These are phyloP conservation scores for Thymus quinquecostatus DNA, from an alignment of 257 asterid genomes.

Conservation along the genomic window DNA sequence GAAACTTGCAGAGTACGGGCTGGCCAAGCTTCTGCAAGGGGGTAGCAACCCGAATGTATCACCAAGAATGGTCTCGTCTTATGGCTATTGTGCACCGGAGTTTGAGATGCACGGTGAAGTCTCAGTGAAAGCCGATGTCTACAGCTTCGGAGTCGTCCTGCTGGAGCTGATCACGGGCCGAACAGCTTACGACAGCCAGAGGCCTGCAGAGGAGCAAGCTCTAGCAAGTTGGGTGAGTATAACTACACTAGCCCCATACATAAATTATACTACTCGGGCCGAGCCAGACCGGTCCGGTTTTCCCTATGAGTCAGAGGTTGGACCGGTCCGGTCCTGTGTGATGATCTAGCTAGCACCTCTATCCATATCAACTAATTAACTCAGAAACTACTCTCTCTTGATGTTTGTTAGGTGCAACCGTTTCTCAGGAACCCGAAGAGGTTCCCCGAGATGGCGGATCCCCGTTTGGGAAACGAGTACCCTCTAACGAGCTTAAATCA, in stretches of 20 bases:
- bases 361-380: background rate
- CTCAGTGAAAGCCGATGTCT: conserved; percentile 76
- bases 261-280: background rate
- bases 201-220: conserved; percentile 64
- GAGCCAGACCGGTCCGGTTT: background rate
- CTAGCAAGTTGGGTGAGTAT: conserved; percentile 75
- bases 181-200: conserved; percentile 59
- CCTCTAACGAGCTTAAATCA: conserved; percentile 70
- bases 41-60: conserved; percentile 51
- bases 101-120: conserved; percentile 69
- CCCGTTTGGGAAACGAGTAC: conserved; percentile 50
- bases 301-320: background rate
- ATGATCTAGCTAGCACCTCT: background rate
- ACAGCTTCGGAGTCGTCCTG: conserved; percentile 77
- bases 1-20: conserved; percentile 76
- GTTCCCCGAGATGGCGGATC: conserved; percentile 83
- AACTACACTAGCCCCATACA: background rate
- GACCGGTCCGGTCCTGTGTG: background rate
- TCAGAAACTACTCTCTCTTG: background rate
- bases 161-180: conserved; percentile 87
- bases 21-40: conserved; percentile 75
- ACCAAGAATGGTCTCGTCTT: conserved; percentile 61
- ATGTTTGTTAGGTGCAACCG: conserved; percentile 58
- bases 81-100: conserved; percentile 86
- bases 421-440: conserved; percentile 65